Evolutionary conservation across 768 basidiomycete genomes (phyloP).

Genomic region (Lentinula guzmanii): DNA sequence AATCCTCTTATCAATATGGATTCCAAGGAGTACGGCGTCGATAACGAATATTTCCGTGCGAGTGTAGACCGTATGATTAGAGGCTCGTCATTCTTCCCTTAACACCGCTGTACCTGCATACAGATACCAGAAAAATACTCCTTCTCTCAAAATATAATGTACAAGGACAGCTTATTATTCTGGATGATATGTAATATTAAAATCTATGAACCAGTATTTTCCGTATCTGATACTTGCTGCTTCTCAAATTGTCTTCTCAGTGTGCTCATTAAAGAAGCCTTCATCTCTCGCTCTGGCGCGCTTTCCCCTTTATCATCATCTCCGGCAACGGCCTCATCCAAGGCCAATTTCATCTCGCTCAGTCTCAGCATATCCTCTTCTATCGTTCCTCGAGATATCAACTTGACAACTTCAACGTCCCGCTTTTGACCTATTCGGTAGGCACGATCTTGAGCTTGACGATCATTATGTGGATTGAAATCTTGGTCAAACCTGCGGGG

Average conservation of each 20-base stretch:
- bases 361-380: constrained; percentile 95
- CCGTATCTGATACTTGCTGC: constrained; percentile 29
- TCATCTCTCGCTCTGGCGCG: constrained; percentile 74
- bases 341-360: constrained; percentile 83
- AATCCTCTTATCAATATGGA: constrained; percentile 87
- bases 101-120: constrained; percentile 13
- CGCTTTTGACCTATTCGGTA: constrained; percentile 95
- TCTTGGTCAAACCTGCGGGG: constrained; percentile 85
- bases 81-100: constrained; percentile 41
- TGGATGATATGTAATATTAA: neutral
- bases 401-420: constrained; percentile 91
- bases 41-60: constrained; percentile 86
- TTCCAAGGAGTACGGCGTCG: constrained; percentile 77
- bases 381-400: constrained; percentile 87
- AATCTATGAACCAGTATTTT: neutral
- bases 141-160: neutral
- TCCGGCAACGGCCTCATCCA: constrained; percentile 94
- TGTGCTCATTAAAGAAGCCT: constrained; percentile 78
- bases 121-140: too few species aligned
- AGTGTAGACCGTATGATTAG: constrained; percentile 74
- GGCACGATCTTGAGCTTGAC: constrained; percentile 95
- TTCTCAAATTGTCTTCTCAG: constrained; percentile 78
- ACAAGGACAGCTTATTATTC: neutral
- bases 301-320: constrained; percentile 54
- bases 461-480: constrained; percentile 97